Evolutionary conservation across 805 yeast species (phyloP), one percentile per base, ranked within the genome.

Genomic region (Candida lessepsii): DNA sequence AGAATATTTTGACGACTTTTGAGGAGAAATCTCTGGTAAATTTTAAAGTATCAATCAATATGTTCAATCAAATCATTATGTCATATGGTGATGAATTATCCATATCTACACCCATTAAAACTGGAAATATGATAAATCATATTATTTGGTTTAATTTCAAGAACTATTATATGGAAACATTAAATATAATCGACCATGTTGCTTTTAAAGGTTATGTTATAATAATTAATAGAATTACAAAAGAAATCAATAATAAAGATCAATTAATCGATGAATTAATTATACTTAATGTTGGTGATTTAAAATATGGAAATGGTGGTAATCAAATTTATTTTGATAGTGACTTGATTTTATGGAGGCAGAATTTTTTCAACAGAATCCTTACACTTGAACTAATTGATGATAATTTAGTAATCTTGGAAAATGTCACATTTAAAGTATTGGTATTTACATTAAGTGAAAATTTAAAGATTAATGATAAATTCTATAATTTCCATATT

Each of bases 101-200:
- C 0, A 41, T 65, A 7, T 61, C 67, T 0, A 65, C 67, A 2
- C 65, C 67, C 4, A 54, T 44, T 21, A 49, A 50, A 11, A 21
- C 51, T 10, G 49, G 49, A 11, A 49, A 45, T 21, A 49, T 55
- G 24, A 39, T 49, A 5, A 63, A 63, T 41, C 73, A 68, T 39
- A 52, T 63, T 4, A 42, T 67, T 9, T 70, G 75, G 75, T 68
- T 55, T 43, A 61, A 60, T 39, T 67, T 65, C 42, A 56, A 54
- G 29, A 61, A 64, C 45, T 60, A 57, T 41, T 56, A 52, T 20
- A 44, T 57, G 37, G 70, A 63, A 24, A 43, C 58, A 3, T 51
- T 66, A 36, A 66, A 65, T 35, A 56, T 70, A 4, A 50, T 63
- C 4, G 44, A 55, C 37, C 71, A 65, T 29, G 53, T 65, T 36